Evolutionary conservation across 805 yeast species (phyloP).

Genomic region (Starmerella apicola): DNA sequence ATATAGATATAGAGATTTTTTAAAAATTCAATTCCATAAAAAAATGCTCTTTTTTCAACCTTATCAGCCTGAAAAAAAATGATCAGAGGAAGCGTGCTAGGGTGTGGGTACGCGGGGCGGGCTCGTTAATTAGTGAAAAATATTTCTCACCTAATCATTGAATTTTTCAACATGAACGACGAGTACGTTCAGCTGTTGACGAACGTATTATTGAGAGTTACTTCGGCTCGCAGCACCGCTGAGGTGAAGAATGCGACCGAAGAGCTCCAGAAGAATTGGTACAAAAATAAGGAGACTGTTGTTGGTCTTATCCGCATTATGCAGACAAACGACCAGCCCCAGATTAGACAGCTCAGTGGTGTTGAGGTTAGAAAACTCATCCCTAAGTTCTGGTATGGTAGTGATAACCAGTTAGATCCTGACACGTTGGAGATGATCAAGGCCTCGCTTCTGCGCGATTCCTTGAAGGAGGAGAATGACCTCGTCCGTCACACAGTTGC

Average conservation of each 20-base stretch:
- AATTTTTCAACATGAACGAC: conserved; percentile 10
- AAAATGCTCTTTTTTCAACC: too few relatives aligned
- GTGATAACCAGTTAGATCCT: conserved; percentile 32
- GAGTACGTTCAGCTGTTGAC: conserved; percentile 47
- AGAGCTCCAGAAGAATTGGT: conserved; percentile 60
- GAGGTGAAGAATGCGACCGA: conserved; percentile 75
- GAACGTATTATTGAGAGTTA: conserved; percentile 62
- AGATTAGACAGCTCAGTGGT: conserved; percentile 83
- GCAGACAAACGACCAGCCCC: conserved; percentile 55
- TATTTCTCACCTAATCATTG: background rate
- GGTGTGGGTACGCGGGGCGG: background rate
- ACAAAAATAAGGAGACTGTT: conserved; percentile 54
- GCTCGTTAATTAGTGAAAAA: background rate
- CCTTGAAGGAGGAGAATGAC: conserved; percentile 51
- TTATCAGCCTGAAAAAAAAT: too few relatives aligned
- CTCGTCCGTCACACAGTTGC: conserved; percentile 79
- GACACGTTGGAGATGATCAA: conserved; percentile 49
- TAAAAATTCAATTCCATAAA: too few relatives aligned
- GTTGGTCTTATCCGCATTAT: conserved; percentile 76
- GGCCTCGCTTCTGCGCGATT: conserved; percentile 51
- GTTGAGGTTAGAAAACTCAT: conserved; percentile 88
- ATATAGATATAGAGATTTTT: too few relatives aligned
- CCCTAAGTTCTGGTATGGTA: conserved; percentile 47
- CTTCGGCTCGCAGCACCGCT: conserved; percentile 61
- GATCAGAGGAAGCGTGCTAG: background rate